phyloP scores from a whole-genome alignment of 306 rosid genomes.

The Trichosanthes cucumerina region DNA sequence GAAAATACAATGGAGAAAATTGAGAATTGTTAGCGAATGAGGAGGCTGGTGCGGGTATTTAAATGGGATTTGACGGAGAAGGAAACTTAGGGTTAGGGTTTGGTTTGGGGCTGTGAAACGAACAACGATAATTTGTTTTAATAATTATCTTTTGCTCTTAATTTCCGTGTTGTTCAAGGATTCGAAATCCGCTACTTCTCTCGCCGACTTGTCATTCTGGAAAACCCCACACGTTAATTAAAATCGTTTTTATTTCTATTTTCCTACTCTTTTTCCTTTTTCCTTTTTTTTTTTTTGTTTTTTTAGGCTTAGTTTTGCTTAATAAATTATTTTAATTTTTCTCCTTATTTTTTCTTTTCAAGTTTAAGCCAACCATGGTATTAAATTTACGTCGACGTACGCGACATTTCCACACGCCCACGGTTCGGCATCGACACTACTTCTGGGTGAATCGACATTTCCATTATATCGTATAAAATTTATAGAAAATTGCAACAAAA shows the following conservation, averaged over 20 bases:
- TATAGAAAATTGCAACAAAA: too few relatives aligned
- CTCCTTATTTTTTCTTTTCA: too few relatives aligned
- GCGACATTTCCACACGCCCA: too few relatives aligned
- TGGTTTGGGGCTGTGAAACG: not conserved
- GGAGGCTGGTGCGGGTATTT: conserved; percentile 1
- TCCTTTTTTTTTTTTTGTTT: not conserved
- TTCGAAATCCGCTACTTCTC: not conserved
- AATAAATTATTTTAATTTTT: too few relatives aligned
- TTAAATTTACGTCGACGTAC: too few relatives aligned
- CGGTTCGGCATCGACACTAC: too few relatives aligned
- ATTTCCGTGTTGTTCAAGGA: conserved; percentile 4
- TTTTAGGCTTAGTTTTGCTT: not conserved
- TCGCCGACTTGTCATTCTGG: conserved; percentile 3
- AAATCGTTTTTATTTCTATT: not conserved
- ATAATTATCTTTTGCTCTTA: not conserved
- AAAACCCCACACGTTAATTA: not conserved
- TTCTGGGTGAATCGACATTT: too few relatives aligned
- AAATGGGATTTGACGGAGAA: not conserved
- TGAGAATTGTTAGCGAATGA: not conserved
- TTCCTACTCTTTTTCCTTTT: not conserved
- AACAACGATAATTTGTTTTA: not conserved
- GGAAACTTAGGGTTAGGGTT: conserved; percentile 6
- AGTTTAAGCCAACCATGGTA: too few relatives aligned
- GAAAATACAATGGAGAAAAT: not conserved
- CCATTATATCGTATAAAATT: too few relatives aligned